Evolutionary conservation across 2,329 filamentous ascomycete genomes (phyloP), one percentile per base, ranked within the genome.

Genomic region (Botrytis tulipae): DNA sequence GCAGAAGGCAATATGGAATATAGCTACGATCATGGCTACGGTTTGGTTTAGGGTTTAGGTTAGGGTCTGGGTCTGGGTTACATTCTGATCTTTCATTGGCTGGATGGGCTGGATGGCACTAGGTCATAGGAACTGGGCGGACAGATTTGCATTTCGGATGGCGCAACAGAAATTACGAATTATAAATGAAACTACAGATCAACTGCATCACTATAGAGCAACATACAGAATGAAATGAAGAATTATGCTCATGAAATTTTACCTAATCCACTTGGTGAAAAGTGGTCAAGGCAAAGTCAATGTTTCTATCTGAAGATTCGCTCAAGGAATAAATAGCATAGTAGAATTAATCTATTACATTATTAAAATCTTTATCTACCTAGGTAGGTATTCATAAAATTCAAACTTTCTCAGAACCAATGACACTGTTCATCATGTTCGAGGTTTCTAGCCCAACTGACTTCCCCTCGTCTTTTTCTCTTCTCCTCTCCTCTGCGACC

Each of bases 401-500:
- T 10, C 62, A 32, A n/a, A 32, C 35, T 62, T 71, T 62, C 68
- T 70, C 67, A 16, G 46, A 57, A 14, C 46, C 67, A 29, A 54
- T 8, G 3, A 20, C 35, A 32, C n/a, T 16, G n/a, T 59, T 32
- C 37, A 40, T 42, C 25, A 42, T 62, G 60, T 18, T 25, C 25
- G 67, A 29, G 9, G 8, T 29, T 35, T 22, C 51, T 25, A 22
- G 22, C 67, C 40, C 51, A 14, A 18, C n/a, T 12, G 46, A 29
- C 25, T 60, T 57, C 1, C 20, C 37, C n/a, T 70, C 46, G 20
- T 32, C 10, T 14, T 70, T 70, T 12, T 9, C 35, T 44, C 32
- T 29, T n/a, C 67, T 51, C 35, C n/a, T 70, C 22, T 71, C 57
- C 42, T 71, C 59, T 3, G 69, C 69, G 32, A 71, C 40, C 40